These are phyloP conservation scores for Melastoma malabathricum DNA, from an alignment of 345 rosid species.

Conservation along the genomic window DNA sequence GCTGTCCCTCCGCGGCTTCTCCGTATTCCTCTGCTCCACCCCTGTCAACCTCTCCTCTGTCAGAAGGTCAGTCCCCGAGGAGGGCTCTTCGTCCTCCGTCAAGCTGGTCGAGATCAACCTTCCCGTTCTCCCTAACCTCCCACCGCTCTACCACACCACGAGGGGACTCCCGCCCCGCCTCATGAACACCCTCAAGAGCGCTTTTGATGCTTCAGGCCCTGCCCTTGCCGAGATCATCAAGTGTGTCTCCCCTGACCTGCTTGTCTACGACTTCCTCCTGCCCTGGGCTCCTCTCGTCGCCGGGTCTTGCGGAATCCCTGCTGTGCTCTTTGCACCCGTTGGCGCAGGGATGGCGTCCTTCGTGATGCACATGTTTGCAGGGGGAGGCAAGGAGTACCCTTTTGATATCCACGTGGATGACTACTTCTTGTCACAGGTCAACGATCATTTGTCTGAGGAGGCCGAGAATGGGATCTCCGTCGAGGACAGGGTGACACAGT, in stretches of 20 bases:
- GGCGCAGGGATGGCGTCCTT: slow-evolving; percentile 3
- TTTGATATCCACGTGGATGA: slow-evolving; percentile 6
- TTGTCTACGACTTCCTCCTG: slow-evolving; percentile 20
- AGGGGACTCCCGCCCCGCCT: slow-evolving; percentile 26
- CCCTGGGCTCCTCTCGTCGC: slow-evolving; percentile 25
- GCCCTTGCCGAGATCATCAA: slow-evolving; percentile 11
- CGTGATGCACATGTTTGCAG: not conserved
- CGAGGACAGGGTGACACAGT: not conserved
- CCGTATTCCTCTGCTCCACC: slow-evolving; percentile 22
- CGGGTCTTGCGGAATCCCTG: slow-evolving; percentile 12
- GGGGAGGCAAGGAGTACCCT: slow-evolving; percentile 8
- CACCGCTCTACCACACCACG: slow-evolving; percentile 32
- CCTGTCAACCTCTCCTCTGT: slow-evolving; percentile 14
- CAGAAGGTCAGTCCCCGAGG: slow-evolving; percentile 4
- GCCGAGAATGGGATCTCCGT: slow-evolving; percentile 1
- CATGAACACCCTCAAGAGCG: slow-evolving; percentile 14
- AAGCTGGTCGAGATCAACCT: slow-evolving; percentile 24
- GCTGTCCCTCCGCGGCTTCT: slow-evolving; percentile 16
- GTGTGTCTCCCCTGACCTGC: slow-evolving; percentile 12
- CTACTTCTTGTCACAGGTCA: not conserved
- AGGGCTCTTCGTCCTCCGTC: slow-evolving; percentile 8
- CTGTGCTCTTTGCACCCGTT: slow-evolving; percentile 5
- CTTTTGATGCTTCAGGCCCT: slow-evolving; percentile 17
- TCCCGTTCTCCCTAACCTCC: slow-evolving; percentile 23
- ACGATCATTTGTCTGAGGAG: not conserved